Conservation (phyloP, 768 basidiomycete species). For the Collybia mongolica region DNA sequence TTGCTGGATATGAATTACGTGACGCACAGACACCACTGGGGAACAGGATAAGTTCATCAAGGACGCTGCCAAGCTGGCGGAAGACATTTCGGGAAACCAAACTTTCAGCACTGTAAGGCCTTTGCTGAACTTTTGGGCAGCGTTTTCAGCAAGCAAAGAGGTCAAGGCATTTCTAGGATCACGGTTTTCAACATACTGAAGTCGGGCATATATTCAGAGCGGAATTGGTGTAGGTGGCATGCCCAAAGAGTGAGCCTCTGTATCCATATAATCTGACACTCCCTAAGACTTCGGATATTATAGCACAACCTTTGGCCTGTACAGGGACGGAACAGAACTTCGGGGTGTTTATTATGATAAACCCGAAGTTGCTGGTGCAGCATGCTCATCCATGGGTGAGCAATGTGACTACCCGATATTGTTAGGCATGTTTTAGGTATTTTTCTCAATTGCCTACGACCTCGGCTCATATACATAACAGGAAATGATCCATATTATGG, state of each 20-base stretch:
- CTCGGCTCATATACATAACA: constrained; percentile 17
- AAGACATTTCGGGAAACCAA: constrained; percentile 70
- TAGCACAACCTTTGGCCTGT: constrained; percentile 76
- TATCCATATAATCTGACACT: not conserved
- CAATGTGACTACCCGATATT: constrained; percentile 77
- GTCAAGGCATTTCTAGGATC: constrained; percentile 27
- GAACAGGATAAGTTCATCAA: constrained; percentile 65
- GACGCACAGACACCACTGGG: constrained; percentile 43
- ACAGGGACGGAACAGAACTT: constrained; percentile 76
- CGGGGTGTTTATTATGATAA: constrained; percentile 70
- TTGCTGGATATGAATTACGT: not conserved
- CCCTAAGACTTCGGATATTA: not conserved
- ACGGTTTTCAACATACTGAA: not conserved
- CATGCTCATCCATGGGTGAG: constrained; percentile 60
- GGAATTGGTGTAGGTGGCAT: constrained; percentile 68
- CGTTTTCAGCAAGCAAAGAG: constrained; percentile 73
- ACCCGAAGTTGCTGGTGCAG: constrained; percentile 64
- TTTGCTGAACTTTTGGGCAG: constrained; percentile 80
- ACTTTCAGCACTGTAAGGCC: constrained; percentile 78
- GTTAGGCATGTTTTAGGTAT: constrained; percentile 43
- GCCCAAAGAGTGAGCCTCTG: constrained; percentile 59
- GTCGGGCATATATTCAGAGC: constrained; percentile 43
- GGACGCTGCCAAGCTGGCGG: constrained; percentile 65
- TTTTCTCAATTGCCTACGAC: not conserved
- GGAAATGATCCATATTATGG: constrained; percentile 81